Evolutionary conservation across 768 basidiomycete species (phyloP).

Genomic region (Suillus weaverae): DNA sequence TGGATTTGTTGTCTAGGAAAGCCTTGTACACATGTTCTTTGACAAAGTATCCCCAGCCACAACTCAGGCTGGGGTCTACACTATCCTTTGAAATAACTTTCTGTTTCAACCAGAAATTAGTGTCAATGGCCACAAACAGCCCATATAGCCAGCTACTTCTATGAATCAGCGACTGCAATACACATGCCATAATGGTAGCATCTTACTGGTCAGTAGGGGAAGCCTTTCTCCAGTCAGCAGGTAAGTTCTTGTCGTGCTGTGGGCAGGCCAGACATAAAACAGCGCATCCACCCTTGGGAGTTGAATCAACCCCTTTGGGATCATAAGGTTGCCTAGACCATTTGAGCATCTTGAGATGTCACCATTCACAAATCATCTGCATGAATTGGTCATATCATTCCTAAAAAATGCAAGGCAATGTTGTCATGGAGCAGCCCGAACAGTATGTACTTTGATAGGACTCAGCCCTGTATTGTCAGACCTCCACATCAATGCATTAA

Average conservation of each 20-base stretch:
- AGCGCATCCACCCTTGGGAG: conserved; percentile 5
- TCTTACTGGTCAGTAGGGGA: background rate
- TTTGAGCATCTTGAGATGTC: conserved; percentile 14
- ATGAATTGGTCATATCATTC: conserved; percentile 16
- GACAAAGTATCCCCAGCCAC: conserved; percentile 29
- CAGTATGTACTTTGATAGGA: conserved; percentile 6
- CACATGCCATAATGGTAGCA: too few species aligned
- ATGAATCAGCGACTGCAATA: too few species aligned
- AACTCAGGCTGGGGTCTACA: conserved; percentile 28
- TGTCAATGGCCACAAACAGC: conserved; percentile 30
- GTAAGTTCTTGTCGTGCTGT: conserved; percentile 11
- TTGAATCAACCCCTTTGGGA: background rate
- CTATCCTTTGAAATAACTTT: conserved; percentile 24
- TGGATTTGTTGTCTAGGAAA: conserved; percentile 9
- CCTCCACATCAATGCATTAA: conserved; percentile 26
- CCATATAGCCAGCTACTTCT: conserved; percentile 28
- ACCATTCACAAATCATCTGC: conserved; percentile 11
- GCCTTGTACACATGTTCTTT: conserved; percentile 18
- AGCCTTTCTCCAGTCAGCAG: background rate
- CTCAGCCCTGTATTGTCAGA: conserved; percentile 33
- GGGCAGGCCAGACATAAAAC: conserved; percentile 17
- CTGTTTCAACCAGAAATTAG: conserved; percentile 34
- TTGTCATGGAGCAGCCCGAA: too few species aligned
- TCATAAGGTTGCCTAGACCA: conserved; percentile 11
- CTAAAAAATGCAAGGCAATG: conserved; percentile 4